These are phyloP conservation scores for Papiliotrema fonsecae DNA, from an alignment of 1,284 basidiomycete species.

Conservation along the genomic window DNA sequence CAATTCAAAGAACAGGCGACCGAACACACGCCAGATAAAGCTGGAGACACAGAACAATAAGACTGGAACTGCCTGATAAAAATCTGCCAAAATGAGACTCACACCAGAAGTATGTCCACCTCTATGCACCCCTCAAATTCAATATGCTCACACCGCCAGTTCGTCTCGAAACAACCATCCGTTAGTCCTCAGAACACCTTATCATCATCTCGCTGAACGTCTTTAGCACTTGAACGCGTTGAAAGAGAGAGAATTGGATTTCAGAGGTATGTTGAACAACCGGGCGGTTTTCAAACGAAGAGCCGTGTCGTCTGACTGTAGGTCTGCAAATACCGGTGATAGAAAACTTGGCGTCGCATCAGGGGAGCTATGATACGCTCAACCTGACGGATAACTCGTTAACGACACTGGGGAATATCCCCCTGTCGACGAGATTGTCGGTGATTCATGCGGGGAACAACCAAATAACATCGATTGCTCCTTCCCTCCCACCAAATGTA, in stretches of 20 bases:
- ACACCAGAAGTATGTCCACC: slow-evolving; percentile 47
- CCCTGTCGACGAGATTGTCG: slow-evolving; percentile 73
- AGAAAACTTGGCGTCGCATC: slow-evolving; percentile 96
- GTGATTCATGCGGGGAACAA: slow-evolving; percentile 96
- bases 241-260: slow-evolving; percentile 91
- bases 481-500: slow-evolving; percentile 43
- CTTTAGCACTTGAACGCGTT: slow-evolving; percentile 70
- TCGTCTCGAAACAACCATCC: slow-evolving; percentile 43
- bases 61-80: not conserved
- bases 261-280: slow-evolving; percentile 64
- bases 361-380: slow-evolving; percentile 63
- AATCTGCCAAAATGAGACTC: slow-evolving; percentile 38
- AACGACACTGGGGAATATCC: slow-evolving; percentile 83
- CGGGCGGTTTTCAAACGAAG: no score
- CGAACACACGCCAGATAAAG: not conserved
- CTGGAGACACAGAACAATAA: not conserved
- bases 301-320: slow-evolving; percentile 40
- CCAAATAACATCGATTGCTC: slow-evolving; percentile 75
- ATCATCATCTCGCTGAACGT: slow-evolving; percentile 15
- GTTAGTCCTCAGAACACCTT: slow-evolving; percentile 24
- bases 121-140: not conserved
- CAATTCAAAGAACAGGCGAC: no score
- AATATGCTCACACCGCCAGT: slow-evolving; percentile 20
- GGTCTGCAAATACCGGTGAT: slow-evolving; percentile 97
- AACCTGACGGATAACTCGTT: slow-evolving; percentile 98